Base-by-base conservation (phyloP, 805 yeast genomes). In the Jamesozyma rosinii region DNA sequence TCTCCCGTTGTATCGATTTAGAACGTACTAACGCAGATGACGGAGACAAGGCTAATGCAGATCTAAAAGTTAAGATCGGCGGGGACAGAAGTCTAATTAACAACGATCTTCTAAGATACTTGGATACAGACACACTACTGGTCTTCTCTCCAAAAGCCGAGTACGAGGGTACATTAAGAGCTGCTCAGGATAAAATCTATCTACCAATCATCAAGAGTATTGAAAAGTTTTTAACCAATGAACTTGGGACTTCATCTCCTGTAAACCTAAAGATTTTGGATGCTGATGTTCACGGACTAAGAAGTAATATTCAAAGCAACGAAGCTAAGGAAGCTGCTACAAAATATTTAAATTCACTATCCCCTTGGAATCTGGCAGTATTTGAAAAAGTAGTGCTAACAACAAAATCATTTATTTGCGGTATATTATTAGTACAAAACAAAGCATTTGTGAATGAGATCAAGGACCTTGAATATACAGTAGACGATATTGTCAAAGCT, bases 121-220 rank as follows among this genome's bases (percentile, higher is more conserved):
- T 94, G 45, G 98, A 92, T 61, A 92, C 98, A 0, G 99, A 92
- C 63, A 88, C 97, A 1, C 68, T 95, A 49, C 70, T 92, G 42
- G 87, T 90, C 8, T 83, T 89, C 56, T 80, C 96, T 1, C 95
- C 96, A 11, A 50, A 53, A 10, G 71, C 68, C 35, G 97, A 90
- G 59, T 87, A 83, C 58, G 89, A 84, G 51, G 97, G 97, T 9
- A 70, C 68, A 35, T 70, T 92, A 48, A 74, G 98, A 57, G 61
- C 67, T 32, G 86, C 76, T n/a, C 98, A 92, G 64, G 81, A 86
- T 49, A 76, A 78, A 51, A 65, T 72, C 43, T 94, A 86, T 63
- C 63, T 79, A 44, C 95, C 95, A 0, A 67, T 90, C 34, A 83
- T 87, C 24, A 61, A 64, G 36, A 77, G 79, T 38, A 79, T 80